These are phyloP conservation scores for Batkoa obscura DNA, from an alignment of 371 early-diverging fungal species.

Conservation along the genomic window DNA sequence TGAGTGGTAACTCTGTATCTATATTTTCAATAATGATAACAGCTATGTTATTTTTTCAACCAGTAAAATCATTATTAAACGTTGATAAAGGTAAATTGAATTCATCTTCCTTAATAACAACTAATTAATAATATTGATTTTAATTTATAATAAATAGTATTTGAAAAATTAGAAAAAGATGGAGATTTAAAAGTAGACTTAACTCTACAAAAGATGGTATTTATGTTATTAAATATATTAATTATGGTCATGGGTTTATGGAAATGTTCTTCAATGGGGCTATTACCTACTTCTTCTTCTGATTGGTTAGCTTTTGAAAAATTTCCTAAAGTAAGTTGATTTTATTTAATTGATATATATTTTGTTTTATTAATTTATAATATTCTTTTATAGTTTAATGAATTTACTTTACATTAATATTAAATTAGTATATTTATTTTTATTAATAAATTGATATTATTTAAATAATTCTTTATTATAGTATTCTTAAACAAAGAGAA, in stretches of 20 bases:
- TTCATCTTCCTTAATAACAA: background rate
- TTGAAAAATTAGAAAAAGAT: constrained; percentile 28
- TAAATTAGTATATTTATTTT: too few species aligned
- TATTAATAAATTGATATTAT: too few species aligned
- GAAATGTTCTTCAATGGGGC: constrained; percentile 81
- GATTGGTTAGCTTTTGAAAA: constrained; percentile 90
- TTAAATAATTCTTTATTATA: too few species aligned
- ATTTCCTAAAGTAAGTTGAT: constrained; percentile 13
- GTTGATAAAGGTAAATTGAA: constrained; percentile 33
- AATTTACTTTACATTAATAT: too few species aligned
- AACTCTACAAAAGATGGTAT: constrained; percentile 58
- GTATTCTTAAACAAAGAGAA: too few species aligned
- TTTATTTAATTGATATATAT: too few species aligned
- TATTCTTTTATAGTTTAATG: too few species aligned
- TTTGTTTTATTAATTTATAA: too few species aligned
- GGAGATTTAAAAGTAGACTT: constrained; percentile 23
- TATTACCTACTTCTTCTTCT: constrained; percentile 79
- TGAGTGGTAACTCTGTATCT: constrained; percentile 88
- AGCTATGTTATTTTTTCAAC: constrained; percentile 82
- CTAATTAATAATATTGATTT: background rate
- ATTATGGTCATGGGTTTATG: constrained; percentile 73
- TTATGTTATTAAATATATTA: constrained; percentile 51
- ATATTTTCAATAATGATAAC: constrained; percentile 91
- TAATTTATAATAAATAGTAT: background rate
- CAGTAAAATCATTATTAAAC: constrained; percentile 54